Base-by-base conservation (phyloP, 805 yeast species). In the Teunomyces atbi region DNA sequence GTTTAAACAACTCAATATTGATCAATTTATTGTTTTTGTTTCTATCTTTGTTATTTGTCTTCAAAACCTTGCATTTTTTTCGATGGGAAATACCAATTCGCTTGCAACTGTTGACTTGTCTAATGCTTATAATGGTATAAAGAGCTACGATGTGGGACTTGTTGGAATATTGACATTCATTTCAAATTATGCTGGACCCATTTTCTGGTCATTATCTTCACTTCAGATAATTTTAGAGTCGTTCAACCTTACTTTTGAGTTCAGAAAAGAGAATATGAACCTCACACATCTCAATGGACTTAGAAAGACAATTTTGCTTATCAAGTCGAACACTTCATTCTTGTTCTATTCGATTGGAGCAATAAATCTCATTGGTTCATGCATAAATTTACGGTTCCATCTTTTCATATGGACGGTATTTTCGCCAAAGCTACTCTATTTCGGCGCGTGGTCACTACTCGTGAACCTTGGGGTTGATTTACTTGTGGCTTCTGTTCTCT, bases 321-420 rank as follows among this genome's bases (percentile, higher is more conserved):
- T 69, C 41, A 71, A 69, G 47, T 47, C 68, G 12, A 44, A 71
- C n/a, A 57, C 69, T 19, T 62, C 68, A 16, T 63, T 82, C 28
- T 58, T 76, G 1, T 86, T 84, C 57, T 86, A 86, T 60, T 68
- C 84, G 1, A 52, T 83, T 1, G 70, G 83, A 7, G 84, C 87
- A 1, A 55, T 79, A 2, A 77, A 78, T 37, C 74, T 89, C 42
- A 61, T 87, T 36, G 67, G 71, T 0, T 84, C 97, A 11, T 94
- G 98, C 62, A 75, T 77, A 42, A 71, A 78, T 16, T 74, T 91
- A 54, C 74, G 96, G 54, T 86, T 84, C 59, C 99, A 94, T 63
- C 71, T 94, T 46, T 94, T 94, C 61, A 86, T 94, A 7, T 94
- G 99, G 99, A 91, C 98, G 1, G 99, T 94, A 6, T 94, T 94